phyloP scores from a whole-genome alignment of 2,329 filamentous ascomycete genomes.

The Arthrobotrys megalospora region DNA sequence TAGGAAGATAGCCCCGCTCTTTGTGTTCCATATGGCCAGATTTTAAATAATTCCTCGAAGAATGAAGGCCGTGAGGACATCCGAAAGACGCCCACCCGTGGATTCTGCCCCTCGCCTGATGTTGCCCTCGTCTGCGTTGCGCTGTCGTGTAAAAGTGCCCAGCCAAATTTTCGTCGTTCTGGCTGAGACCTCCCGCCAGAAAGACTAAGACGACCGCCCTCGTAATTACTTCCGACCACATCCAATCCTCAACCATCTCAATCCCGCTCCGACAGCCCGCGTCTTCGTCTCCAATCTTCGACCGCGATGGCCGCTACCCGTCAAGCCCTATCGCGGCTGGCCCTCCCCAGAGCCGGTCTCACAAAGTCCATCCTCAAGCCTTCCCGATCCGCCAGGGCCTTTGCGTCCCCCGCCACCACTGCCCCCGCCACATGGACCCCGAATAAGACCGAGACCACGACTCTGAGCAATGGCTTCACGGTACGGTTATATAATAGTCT shows the following conservation, averaged over 20 bases:
- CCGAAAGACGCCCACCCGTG: conserved; percentile 10
- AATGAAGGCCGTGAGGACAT: conserved; percentile 2
- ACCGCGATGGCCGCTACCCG: conserved; percentile 64
- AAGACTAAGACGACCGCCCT: background rate
- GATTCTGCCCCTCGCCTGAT: conserved; percentile 22
- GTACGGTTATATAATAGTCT: conserved; percentile 69
- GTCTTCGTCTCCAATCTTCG: conserved; percentile 38
- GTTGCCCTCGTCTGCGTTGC: conserved; percentile 48
- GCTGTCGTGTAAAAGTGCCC: conserved; percentile 57
- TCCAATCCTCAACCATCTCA: conserved; percentile 30
- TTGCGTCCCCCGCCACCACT: conserved; percentile 62
- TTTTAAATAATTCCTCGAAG: background rate
- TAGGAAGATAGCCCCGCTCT: background rate
- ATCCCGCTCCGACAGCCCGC: conserved; percentile 23
- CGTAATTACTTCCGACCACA: conserved; percentile 24
- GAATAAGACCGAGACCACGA: conserved; percentile 94
- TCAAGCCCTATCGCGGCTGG: conserved; percentile 63
- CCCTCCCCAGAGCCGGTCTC: conserved; percentile 62
- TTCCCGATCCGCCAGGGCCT: conserved; percentile 51
- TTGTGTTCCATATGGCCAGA: background rate
- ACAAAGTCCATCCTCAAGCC: conserved; percentile 62
- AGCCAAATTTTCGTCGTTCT: conserved; percentile 58
- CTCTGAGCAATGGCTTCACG: conserved; percentile 96
- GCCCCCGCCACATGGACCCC: conserved; percentile 69
- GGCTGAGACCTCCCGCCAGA: conserved; percentile 36